Percentiles rank a stretch among this genome's conserved stretches.
phyloP scores from a whole-genome alignment of 2,329 filamentous ascomycete genomes.

The Catunica adiposa region DNA sequence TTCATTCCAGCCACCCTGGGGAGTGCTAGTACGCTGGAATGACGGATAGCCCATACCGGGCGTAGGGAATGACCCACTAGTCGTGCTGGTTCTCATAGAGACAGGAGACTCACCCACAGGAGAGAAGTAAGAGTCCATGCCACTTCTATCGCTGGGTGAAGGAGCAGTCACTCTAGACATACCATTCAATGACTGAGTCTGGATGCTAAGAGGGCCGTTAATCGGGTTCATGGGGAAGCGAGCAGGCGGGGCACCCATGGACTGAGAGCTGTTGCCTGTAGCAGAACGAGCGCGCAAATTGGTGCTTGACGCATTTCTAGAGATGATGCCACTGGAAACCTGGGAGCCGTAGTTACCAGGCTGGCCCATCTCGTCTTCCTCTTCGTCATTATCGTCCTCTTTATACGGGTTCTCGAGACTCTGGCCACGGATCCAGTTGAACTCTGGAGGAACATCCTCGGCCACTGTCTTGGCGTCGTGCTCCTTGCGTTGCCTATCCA shows the following conservation, averaged over 20 bases:
- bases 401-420: conserved; percentile 70
- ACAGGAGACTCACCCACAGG: conserved; percentile 65
- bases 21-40: conserved; percentile 59
- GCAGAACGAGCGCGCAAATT: conserved; percentile 62
- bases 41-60: conserved; percentile 31
- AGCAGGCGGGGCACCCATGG: conserved; percentile 47
- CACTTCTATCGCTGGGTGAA: conserved; percentile 44
- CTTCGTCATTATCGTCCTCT: conserved; percentile 46
- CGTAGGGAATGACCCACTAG: conserved; percentile 52
- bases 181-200: conserved; percentile 29
- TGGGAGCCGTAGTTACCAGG: conserved; percentile 11
- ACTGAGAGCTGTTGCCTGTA: conserved; percentile 52
- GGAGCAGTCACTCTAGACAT: conserved; percentile 20
- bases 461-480: conserved; percentile 31
- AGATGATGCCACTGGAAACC: conserved; percentile 23
- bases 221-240: conserved; percentile 52
- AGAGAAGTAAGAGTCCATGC: conserved; percentile 79
- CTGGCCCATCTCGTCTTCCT: conserved; percentile 27
- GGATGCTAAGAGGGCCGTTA: conserved; percentile 47
- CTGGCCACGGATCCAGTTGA: conserved; percentile 61
- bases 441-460: conserved; percentile 46
- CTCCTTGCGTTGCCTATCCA: conserved; percentile 59
- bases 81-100: conserved; percentile 56
- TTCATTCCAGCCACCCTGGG: conserved; percentile 46
- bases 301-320: conserved; percentile 53